Base-by-base conservation (phyloP, 83 land plant species). In the Larix sibirica region DNA sequence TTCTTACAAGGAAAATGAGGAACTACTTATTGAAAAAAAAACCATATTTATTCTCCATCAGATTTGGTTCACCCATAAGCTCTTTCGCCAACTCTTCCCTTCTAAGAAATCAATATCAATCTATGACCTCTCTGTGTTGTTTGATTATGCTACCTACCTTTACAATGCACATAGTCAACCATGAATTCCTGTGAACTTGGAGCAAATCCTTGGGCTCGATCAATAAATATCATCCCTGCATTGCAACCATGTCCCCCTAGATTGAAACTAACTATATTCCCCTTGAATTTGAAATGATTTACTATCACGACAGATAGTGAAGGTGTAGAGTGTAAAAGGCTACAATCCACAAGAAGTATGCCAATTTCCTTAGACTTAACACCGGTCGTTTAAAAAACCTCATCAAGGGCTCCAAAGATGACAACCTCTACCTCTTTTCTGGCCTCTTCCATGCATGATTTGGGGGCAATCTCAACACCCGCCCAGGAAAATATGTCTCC, bases 191-290 rank as follows among this genome's bases (percentile, higher is more conserved):
- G 50, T 83, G 79, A 47, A 84, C 88, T 40, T 86, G 88, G 4
- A 86, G 83, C 17, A 86, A 44, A 21, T 85, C 75, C 56, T 82
- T 81, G n/a, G 26, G 89, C 89, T 5, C 84, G 81, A 70, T 84
- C 86, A 21, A 88, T 80, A 36, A 88, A 79, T 24, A 88, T 79
- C n/a, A 88, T 21, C n/a, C 89, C 89, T 10, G 89, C 89, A 36
- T 84, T 85, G 78, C 88, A 87, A 20, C 89, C 89, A 88, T 85
- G 85, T n/a, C 90, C 90, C 3, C 90, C 90, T 9, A 88, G 83
- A 26, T 88, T 88, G 68, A 78, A 88, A 44, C 90, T 88, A 20
- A 54, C 36, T 6, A 77, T 58, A 28, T 77, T 77, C 10, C 80
- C 79, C 80, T 62, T 50, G 16, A 77, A 28, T 6, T 58, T 50